Evolutionary conservation across 345 rosid genomes (phyloP), one percentile per base, ranked within the genome.

Genomic region (Populus nigra): DNA sequence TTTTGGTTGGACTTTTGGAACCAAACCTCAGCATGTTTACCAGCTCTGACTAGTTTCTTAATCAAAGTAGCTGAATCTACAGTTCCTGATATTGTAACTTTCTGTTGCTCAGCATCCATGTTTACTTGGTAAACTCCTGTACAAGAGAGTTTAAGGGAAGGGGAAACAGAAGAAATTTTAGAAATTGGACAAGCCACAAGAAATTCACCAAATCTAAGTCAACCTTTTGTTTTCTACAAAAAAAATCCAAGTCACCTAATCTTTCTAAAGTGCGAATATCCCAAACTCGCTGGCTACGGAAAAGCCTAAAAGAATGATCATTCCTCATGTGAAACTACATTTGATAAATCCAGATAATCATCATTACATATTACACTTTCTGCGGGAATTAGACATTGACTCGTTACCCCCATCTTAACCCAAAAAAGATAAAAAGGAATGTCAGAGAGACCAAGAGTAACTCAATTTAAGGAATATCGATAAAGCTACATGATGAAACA

Each of bases 11-110:
- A 57, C 39, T 84, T 92, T 41, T 86, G 91, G 72, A 89, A 79
- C 94, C 97, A 93, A 33, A 89, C 75, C 83, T 93, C 96, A 55
- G 97, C 92, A 82, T 90, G 88, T 76, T 93, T 93, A 2, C 94
- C 93, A 9, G 92, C 93, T 84, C 85, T 89, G 27, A 77, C 75
- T 72, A 93, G 84, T 80, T 93, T 93, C 80, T 87, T 91, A 76
- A 93, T 93, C 89, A 93, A 85, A 61, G 81, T 86, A 41, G 88
- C 83, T 50, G 91, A 78, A 69, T 87, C 97, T 29, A 93, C 89
- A 73, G 80, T 85, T 29, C 97, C 97, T 74, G 86, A 87, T 66
- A 93, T 85, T 4, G 94, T 85, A 12, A 93, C 97, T 81, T 84
- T 93, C 81, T 91, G 96, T 53, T 90, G 93, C 69, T 93, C 97